phyloP scores from a whole-genome alignment of 805 yeast genomes.

The Metschnikowia similis region DNA sequence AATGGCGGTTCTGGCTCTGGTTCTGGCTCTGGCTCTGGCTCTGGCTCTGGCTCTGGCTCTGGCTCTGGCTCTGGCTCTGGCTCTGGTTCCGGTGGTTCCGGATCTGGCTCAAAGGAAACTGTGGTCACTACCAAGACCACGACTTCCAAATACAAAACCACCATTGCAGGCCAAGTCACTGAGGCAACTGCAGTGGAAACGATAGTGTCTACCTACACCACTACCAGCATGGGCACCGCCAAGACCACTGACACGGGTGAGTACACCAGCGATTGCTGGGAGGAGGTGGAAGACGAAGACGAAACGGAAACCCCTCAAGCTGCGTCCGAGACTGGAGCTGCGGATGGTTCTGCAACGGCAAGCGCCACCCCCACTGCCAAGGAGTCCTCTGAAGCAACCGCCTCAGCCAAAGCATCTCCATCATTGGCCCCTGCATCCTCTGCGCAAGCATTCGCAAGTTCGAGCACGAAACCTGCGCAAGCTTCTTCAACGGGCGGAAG shows the following conservation, averaged over 20 bases:
- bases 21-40: constrained; percentile 1
- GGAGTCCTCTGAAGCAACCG: neutral
- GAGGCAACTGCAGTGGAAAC: constrained; percentile 9
- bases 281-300: constrained; percentile 12
- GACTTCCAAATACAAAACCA: constrained; percentile 12
- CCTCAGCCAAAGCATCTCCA: neutral
- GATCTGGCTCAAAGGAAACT: constrained; percentile 4
- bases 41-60: neutral
- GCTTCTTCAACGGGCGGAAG: constrained; percentile 4
- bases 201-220: constrained; percentile 10
- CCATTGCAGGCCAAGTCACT: constrained; percentile 11
- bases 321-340: constrained; percentile 2
- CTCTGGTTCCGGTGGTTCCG: constrained; percentile 3
- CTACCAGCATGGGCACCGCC: constrained; percentile 1
- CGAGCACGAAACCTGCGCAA: neutral
- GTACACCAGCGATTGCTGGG: constrained; percentile 13
- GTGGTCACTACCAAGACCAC: constrained; percentile 11
- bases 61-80: constrained; percentile 1
- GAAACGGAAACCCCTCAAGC: constrained; percentile 2
- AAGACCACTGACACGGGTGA: constrained; percentile 9
- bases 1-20: constrained; percentile 3
- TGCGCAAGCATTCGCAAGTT: neutral
- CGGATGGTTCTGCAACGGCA: neutral
- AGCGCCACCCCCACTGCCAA: neutral
- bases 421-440: neutral